Conservation (phyloP, 495 filamentous ascomycete genomes). For the Aspergillus saccharolyticus region DNA sequence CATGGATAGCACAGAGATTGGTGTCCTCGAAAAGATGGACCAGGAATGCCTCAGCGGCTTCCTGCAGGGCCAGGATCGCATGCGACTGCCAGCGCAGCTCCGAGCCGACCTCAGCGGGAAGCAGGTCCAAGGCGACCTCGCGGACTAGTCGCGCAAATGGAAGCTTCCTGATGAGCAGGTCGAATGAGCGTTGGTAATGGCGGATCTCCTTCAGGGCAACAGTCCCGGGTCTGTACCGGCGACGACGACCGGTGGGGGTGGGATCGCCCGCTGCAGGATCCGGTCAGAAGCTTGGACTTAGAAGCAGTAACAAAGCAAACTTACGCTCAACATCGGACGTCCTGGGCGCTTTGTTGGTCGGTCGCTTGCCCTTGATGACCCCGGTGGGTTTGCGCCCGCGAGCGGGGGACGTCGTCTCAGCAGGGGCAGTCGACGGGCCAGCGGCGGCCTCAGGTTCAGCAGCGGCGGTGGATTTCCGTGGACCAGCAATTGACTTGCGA, state of each 20-base stretch:
- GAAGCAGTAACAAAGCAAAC: conserved; percentile 9
- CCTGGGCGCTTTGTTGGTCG: conserved; percentile 20
- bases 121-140: conserved; percentile 67
- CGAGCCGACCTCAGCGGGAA: conserved; percentile 44
- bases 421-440: conserved; percentile 15
- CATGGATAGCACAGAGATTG: conserved; percentile 92
- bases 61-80: conserved; percentile 84
- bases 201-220: conserved; percentile 82
- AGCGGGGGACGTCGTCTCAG: conserved; percentile 4
- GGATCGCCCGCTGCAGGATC: conserved; percentile 61
- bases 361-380: conserved; percentile 19
- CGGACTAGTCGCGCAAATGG: conserved; percentile 87
- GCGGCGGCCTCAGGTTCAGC: conserved; percentile 6
- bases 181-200: conserved; percentile 73
- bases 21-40: conserved; percentile 94
- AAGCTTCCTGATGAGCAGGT: conserved; percentile 73
- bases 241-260: conserved; percentile 54
- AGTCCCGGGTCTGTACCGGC: conserved; percentile 80
- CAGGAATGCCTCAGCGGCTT: conserved; percentile 87
- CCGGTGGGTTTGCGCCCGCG: conserved; percentile 18
- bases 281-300: not conserved
- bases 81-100: conserved; percentile 88
- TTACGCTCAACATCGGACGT: conserved; percentile 38
- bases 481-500: conserved; percentile 11
- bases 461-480: not conserved